Percentiles rank a stretch among this genome's conserved stretches.
Evolutionary conservation across 768 basidiomycete genomes (phyloP).

Genomic region (Agrocybe chaxingu): DNA sequence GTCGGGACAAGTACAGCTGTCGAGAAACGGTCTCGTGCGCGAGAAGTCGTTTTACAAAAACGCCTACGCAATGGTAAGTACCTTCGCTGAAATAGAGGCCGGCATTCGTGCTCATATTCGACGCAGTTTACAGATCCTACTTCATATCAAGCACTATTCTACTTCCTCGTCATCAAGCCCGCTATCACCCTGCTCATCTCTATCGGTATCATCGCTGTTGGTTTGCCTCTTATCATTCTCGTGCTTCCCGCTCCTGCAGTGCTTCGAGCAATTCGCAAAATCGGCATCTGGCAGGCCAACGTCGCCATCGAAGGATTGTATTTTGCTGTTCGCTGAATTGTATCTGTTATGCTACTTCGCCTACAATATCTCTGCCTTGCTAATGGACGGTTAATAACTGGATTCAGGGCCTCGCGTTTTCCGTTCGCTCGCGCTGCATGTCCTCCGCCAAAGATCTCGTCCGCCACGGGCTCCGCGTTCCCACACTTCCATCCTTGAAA

Average conservation of each 20-base stretch:
- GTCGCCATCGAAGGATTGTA: constrained; percentile 73
- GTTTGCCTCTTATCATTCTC: constrained; percentile 55
- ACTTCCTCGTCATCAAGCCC: constrained; percentile 86
- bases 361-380: too few species aligned
- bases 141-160: constrained; percentile 83
- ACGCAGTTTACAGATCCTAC: constrained; percentile 74
- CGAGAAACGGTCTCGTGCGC: constrained; percentile 29
- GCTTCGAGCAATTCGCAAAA: constrained; percentile 56
- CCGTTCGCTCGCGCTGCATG: too few species aligned
- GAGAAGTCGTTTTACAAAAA: constrained; percentile 81
- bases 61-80: constrained; percentile 74
- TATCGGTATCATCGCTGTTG: constrained; percentile 49
- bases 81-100: constrained; percentile 1
- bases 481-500: too few species aligned
- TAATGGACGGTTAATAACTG: too few species aligned
- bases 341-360: neutral
- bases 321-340: constrained; percentile 34
- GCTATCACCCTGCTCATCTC: constrained; percentile 69
- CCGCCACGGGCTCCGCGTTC: too few species aligned
- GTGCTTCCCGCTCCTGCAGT: constrained; percentile 67
- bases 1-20: constrained; percentile 25
- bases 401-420: too few species aligned
- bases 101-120: neutral
- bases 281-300: constrained; percentile 84
- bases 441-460: too few species aligned